Conservation (phyloP, 1,284 basidiomycete species). For the Cystobasidium pallidum region DNA sequence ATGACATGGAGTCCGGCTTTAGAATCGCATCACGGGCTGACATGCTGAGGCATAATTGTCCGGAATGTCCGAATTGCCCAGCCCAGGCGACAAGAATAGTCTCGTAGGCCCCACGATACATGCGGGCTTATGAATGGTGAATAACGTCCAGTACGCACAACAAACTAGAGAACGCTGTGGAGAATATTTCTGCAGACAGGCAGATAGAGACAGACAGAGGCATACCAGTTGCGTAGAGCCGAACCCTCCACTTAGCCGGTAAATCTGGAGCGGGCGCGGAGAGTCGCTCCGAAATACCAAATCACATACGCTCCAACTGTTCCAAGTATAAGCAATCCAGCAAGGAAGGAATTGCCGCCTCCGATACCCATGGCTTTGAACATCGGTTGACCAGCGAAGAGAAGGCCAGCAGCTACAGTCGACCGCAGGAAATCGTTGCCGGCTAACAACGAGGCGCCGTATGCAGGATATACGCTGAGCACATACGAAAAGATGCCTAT, state of each 20-base stretch:
- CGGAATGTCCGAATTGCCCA: too few species aligned
- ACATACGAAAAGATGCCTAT: slow-evolving; percentile 31
- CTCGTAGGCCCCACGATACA: too few species aligned
- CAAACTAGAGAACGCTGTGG: too few species aligned
- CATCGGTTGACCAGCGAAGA: slow-evolving; percentile 43
- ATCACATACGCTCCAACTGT: slow-evolving; percentile 29
- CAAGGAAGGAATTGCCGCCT: slow-evolving; percentile 34
- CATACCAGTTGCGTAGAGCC: too few species aligned
- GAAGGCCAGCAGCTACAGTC: slow-evolving; percentile 32
- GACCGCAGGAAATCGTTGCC: slow-evolving; percentile 50
- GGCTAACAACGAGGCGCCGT: slow-evolving; percentile 49
- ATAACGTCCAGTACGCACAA: too few species aligned
- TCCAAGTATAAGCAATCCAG: slow-evolving; percentile 20
- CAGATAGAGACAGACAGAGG: too few species aligned
- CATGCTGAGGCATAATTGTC: too few species aligned
- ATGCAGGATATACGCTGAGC: slow-evolving; percentile 35
- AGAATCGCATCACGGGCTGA: too few species aligned
- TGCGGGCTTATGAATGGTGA: too few species aligned
- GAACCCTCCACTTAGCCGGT: slow-evolving; percentile 9
- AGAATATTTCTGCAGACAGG: too few species aligned
- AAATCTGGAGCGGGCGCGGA: slow-evolving; percentile 24
- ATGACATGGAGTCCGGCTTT: too few species aligned
- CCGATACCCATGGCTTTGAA: slow-evolving; percentile 37
- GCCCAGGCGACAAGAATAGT: too few species aligned
- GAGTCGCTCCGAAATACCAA: slow-evolving; percentile 29